Evolutionary conservation across 1,284 basidiomycete species (phyloP).

Genomic region (Singerocomus inundabilis): DNA sequence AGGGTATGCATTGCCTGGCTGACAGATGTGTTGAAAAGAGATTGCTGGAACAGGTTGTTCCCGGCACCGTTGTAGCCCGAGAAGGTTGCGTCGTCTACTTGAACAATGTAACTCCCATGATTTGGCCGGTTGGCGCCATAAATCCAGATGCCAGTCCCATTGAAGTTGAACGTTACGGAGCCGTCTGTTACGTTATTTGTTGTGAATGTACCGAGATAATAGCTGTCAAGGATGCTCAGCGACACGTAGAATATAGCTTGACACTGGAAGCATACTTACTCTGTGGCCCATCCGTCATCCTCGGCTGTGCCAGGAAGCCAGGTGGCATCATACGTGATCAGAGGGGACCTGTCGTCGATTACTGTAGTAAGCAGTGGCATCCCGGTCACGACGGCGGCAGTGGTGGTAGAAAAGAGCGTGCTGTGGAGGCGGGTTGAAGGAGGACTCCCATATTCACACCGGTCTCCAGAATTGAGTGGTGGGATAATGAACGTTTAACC

Average conservation of each 20-base stretch:
- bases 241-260: background rate
- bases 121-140: constrained; percentile 33
- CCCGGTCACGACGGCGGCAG: background rate
- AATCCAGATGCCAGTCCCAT: constrained; percentile 36
- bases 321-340: constrained; percentile 27
- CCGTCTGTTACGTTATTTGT: constrained; percentile 29
- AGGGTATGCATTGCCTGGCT: constrained; percentile 29
- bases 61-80: constrained; percentile 9
- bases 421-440: background rate
- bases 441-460: too few species aligned
- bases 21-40: constrained; percentile 32
- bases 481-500: background rate
- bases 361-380: constrained; percentile 29
- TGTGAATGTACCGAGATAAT: constrained; percentile 33
- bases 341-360: constrained; percentile 33
- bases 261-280: constrained; percentile 20
- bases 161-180: constrained; percentile 34
- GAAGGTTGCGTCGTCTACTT: constrained; percentile 27
- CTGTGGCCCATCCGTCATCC: constrained; percentile 15
- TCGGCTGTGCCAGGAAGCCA: constrained; percentile 22
- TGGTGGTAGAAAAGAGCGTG: background rate
- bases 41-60: constrained; percentile 23
- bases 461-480: too few species aligned
- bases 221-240: constrained; percentile 16
- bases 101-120: constrained; percentile 36